Evolutionary conservation across 176 grass and related monocot genomes (phyloP).

Genomic region (Calamus simplicifolius): DNA sequence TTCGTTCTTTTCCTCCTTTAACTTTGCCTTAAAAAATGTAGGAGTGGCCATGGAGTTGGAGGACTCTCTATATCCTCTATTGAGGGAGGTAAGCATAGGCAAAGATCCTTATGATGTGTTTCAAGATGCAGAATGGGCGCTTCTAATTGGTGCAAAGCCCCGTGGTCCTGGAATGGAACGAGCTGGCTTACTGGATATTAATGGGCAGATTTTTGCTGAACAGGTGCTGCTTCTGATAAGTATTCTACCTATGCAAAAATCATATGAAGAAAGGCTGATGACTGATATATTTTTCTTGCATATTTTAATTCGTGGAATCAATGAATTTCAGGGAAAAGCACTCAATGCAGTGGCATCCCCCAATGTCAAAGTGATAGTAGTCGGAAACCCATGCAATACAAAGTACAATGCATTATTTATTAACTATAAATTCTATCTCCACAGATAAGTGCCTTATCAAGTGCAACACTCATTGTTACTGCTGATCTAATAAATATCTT

Average conservation of each 20-base stretch:
- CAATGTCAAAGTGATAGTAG: slow-evolving; percentile 77
- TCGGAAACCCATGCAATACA: slow-evolving; percentile 97
- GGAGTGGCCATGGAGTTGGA: slow-evolving; percentile 98
- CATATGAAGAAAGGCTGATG: too few species aligned
- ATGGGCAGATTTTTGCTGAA: slow-evolving; percentile 85
- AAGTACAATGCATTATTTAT: slow-evolving; percentile 36
- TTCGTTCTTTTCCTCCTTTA: slow-evolving; percentile 15
- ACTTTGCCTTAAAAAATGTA: slow-evolving; percentile 22
- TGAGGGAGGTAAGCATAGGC: slow-evolving; percentile 88
- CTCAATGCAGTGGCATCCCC: slow-evolving; percentile 83
- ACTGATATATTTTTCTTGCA: too few species aligned
- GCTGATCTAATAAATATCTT: slow-evolving; percentile 14
- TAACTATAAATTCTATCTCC: too few species aligned
- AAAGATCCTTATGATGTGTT: slow-evolving; percentile 79
- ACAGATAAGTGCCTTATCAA: too few species aligned
- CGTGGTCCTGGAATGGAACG: slow-evolving; percentile 95
- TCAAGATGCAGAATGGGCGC: slow-evolving; percentile 77
- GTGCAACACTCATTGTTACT: not conserved
- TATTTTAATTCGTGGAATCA: not conserved
- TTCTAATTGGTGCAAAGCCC: slow-evolving; percentile 93
- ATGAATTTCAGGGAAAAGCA: slow-evolving; percentile 74
- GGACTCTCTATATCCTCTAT: slow-evolving; percentile 85
- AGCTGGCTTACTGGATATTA: slow-evolving; percentile 80
- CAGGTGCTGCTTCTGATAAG: slow-evolving; percentile 39
- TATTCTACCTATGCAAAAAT: not conserved